phyloP scores from a whole-genome alignment of 2,329 filamentous ascomycete species.

The Neobulgaria alba region DNA sequence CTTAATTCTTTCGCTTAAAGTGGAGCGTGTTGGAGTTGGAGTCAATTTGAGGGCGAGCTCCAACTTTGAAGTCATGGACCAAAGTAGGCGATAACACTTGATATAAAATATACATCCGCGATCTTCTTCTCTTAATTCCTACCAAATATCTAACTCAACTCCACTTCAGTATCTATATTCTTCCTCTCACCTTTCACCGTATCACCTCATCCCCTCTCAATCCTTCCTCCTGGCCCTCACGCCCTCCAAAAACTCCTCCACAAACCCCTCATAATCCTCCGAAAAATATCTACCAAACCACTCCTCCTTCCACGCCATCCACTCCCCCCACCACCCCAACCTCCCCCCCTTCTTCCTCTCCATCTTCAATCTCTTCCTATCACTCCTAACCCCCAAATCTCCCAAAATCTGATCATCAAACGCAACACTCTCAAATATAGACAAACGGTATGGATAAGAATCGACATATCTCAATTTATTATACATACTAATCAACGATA shows the following conservation, averaged over 20 bases:
- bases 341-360: slow-evolving; percentile 3
- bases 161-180: too few species aligned
- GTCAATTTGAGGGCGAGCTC: too few species aligned
- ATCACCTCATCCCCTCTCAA: too few species aligned
- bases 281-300: slow-evolving; percentile 11
- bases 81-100: too few species aligned
- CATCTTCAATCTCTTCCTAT: slow-evolving; percentile 9
- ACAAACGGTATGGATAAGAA: slow-evolving; percentile 1
- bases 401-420: slow-evolving; percentile 3
- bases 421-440: slow-evolving; percentile 4
- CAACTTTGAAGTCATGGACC: too few species aligned
- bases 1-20: too few species aligned
- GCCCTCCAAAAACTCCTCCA: slow-evolving; percentile 8
- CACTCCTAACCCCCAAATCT: slow-evolving; percentile 8
- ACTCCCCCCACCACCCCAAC: slow-evolving; percentile 6
- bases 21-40: too few species aligned
- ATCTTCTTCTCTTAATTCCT: too few species aligned
- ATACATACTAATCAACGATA: slow-evolving; percentile 6
- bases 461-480: slow-evolving; percentile 6
- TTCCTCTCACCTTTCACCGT: too few species aligned
- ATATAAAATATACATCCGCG: too few species aligned
- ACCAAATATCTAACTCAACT: too few species aligned
- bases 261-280: slow-evolving; percentile 7
- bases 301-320: slow-evolving; percentile 6
- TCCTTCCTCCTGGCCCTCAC: too few species aligned